These are phyloP conservation scores for Spinellus fusiger DNA, from an alignment of 192 early-diverging fungal genomes.

Conservation along the genomic window DNA sequence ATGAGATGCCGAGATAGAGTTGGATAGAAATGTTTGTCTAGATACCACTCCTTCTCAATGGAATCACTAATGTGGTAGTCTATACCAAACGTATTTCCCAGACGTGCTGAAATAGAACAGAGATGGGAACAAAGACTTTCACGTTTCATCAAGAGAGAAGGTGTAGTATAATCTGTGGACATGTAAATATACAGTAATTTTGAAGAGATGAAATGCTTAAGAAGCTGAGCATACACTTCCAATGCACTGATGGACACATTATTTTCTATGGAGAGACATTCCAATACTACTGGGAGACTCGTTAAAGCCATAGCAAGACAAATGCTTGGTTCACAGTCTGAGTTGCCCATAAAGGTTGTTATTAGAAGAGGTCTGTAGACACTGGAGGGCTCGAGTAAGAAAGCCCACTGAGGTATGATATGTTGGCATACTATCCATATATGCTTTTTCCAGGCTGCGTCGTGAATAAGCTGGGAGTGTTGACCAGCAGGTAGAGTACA, in stretches of 20 bases:
- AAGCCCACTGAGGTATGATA: constrained; percentile 5
- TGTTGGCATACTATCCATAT: constrained; percentile 5
- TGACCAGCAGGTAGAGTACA: background rate
- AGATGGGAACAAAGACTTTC: constrained; percentile 1
- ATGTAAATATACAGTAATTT: background rate
- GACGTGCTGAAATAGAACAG: constrained; percentile 5
- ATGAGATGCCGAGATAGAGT: background rate
- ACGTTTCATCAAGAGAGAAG: background rate
- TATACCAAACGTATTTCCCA: constrained; percentile 6
- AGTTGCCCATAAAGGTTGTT: background rate
- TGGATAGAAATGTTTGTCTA: constrained; percentile 8
- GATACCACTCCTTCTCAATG: constrained; percentile 12
- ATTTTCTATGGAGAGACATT: constrained; percentile 4
- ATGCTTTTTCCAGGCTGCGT: constrained; percentile 8
- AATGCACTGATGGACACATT: background rate
- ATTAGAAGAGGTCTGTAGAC: background rate
- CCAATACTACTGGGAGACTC: background rate
- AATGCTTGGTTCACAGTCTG: background rate
- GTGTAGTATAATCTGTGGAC: background rate
- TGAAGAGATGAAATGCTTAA: background rate
- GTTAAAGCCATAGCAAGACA: background rate
- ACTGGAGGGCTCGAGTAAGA: background rate
- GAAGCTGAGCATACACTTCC: background rate
- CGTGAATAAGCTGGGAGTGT: background rate
- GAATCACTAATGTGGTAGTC: background rate